Conservation (phyloP, 2,329 filamentous ascomycete species). For the Tolypocladium sp. region DNA sequence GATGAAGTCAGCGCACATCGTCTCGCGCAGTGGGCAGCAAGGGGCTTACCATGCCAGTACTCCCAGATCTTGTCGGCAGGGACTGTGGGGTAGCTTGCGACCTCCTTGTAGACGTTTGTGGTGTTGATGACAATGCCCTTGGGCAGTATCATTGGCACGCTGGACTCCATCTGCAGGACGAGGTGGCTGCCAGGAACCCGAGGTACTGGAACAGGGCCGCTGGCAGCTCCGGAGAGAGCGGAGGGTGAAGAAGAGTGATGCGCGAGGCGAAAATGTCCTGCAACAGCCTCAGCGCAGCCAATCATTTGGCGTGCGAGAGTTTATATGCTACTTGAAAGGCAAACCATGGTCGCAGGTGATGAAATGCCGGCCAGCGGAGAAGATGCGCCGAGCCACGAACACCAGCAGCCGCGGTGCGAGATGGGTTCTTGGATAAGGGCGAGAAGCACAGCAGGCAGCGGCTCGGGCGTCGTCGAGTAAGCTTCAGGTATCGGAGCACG, state of each 20-base stretch:
- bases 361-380: not conserved
- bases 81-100: constrained; percentile 40
- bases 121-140: constrained; percentile 49
- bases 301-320: constrained; percentile 6
- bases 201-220: not conserved
- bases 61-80: constrained; percentile 43
- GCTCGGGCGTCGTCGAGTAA: not conserved
- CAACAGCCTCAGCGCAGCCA: constrained; percentile 3
- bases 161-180: constrained; percentile 20
- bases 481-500: not conserved
- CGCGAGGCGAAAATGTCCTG: not conserved
- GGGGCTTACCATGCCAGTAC: constrained; percentile 46
- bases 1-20: not conserved
- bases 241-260: not conserved
- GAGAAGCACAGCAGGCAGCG: not conserved
- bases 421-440: not conserved
- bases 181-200: not conserved
- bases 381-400: not conserved
- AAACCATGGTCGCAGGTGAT: constrained; percentile 13
- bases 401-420: not conserved
- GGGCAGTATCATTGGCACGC: constrained; percentile 38
- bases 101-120: constrained; percentile 40
- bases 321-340: constrained; percentile 8
- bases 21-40: not conserved
- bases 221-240: not conserved